Evolutionary conservation across 768 basidiomycete species (phyloP).

Genomic region (Auriscalpium orientale): DNA sequence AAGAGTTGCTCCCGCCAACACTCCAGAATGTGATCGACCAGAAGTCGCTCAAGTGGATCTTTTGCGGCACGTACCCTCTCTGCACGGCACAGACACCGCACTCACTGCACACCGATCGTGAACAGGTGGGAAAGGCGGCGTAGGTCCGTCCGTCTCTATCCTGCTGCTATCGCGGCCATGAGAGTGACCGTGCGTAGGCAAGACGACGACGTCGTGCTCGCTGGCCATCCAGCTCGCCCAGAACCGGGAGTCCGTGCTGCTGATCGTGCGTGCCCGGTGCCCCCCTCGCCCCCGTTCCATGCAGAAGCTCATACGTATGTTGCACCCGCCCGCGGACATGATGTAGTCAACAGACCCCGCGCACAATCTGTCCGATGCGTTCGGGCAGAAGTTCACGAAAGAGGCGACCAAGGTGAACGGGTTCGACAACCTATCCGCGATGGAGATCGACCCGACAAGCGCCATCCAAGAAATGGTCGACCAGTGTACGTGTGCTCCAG

Average conservation of each 20-base stretch:
- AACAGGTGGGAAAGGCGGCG: constrained; percentile 96
- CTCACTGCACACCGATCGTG: not conserved
- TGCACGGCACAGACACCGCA: constrained; percentile 7
- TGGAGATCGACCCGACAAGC: constrained; percentile 99
- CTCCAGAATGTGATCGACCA: constrained; percentile 95
- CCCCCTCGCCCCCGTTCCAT: not conserved
- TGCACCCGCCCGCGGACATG: not conserved
- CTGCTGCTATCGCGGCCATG: not conserved
- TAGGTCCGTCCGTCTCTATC: constrained; percentile 50
- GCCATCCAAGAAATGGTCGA: constrained; percentile 99
- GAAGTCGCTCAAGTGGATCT: constrained; percentile 93
- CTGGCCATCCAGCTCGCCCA: constrained; percentile 94
- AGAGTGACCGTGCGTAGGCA: constrained; percentile 44
- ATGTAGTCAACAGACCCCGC: constrained; percentile 96
- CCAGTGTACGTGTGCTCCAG: constrained; percentile 54
- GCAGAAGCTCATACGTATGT: not conserved
- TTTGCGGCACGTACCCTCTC: constrained; percentile 67
- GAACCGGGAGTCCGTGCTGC: constrained; percentile 87
- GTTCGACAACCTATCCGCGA: constrained; percentile 92
- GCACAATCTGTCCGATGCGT: constrained; percentile 97
- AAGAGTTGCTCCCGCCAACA: constrained; percentile 70
- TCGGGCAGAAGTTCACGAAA: constrained; percentile 98
- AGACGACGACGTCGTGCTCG: constrained; percentile 97
- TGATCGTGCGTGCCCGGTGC: constrained; percentile 61
- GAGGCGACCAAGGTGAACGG: constrained; percentile 98